A percentile compares a stretch with the other conserved stretches of the same genome.
Evolutionary conservation across 2,329 filamentous ascomycete genomes (phyloP).

Genomic region (Zalaria obscura): DNA sequence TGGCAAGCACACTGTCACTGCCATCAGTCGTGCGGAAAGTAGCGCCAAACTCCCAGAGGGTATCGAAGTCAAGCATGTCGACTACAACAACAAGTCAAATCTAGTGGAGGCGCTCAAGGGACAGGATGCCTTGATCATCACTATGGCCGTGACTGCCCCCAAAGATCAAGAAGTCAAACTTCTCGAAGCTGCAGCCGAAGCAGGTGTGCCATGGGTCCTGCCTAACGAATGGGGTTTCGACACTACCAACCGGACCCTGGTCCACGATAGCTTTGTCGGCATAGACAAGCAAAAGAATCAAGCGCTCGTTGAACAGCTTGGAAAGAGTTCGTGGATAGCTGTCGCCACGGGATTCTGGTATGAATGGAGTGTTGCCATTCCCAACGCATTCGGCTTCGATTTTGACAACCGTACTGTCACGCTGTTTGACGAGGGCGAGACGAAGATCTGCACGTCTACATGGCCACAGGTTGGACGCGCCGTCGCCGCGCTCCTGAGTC

Average conservation of each 20-base stretch:
- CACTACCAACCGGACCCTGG: conserved; percentile 8
- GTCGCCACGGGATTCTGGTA: conserved; percentile 19
- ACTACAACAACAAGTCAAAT: conserved; percentile 12
- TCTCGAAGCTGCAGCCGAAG: conserved; percentile 15
- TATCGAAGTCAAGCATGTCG: conserved; percentile 10
- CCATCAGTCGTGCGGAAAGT: conserved; percentile 25
- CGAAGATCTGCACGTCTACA: conserved; percentile 18
- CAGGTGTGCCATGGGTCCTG: conserved; percentile 17
- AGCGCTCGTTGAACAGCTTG: conserved; percentile 12
- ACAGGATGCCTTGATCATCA: conserved; percentile 20
- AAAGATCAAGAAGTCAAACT: conserved; percentile 12
- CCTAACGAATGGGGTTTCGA: conserved; percentile 15
- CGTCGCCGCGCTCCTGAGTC: conserved; percentile 18
- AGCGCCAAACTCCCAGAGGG: conserved; percentile 20
- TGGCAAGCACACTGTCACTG: conserved; percentile 21
- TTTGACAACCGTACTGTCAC: conserved; percentile 11
- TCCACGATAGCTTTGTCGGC: conserved; percentile 8
- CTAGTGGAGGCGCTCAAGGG: conserved; percentile 14
- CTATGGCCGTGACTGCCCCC: conserved; percentile 13
- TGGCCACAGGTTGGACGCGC: conserved; percentile 17
- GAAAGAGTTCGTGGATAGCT: conserved; percentile 13
- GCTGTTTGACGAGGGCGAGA: conserved; percentile 13
- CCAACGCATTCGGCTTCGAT: conserved; percentile 15
- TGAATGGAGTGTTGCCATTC: conserved; percentile 12
- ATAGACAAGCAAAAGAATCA: conserved; percentile 7